Base-by-base conservation (phyloP, 2,329 filamentous ascomycete genomes). In the Paecilomyces formosus region DNA sequence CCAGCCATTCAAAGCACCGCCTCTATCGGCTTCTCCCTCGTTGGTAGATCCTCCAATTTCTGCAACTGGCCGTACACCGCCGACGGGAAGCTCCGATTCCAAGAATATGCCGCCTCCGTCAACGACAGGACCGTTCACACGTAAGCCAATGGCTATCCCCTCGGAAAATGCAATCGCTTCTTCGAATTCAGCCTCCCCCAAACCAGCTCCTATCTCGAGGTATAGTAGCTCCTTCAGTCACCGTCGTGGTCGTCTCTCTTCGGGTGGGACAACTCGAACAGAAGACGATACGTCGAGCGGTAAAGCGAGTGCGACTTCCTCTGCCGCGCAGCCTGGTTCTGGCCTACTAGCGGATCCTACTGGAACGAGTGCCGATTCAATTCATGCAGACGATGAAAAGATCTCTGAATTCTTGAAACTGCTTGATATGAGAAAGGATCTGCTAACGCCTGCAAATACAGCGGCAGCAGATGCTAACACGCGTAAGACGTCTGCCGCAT, bases 211-310 rank as follows among this genome's bases (percentile, higher is more conserved):
- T 0, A 86, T 89, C n/a, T 87, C 86, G 60, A 86, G 90, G 53
- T 97, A 95, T 71, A 96, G 91, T 73, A 97, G 93, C 73, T 96
- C 92, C 68, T 99, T 99, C 68, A 89, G 88, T 6, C 91, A 96
- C 70, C 85, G 94, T 53, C 85, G 90, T 57, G 88, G 85, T 28
- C 85, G 92, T 52, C 85, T 87, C 24, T 95, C 92, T 0, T 88
- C 88, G 58, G 88, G 89, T 31, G 88, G 88, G 21, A 82, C 84
- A 21, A 90, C 87, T 54, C 74, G 71, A 60, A 70, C 74, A 3
- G 79, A 81, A 54, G 80, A 82, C 55, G 80, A 82, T 59, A 76
- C 75, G 57, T 81, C 79, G 24, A 97, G 92, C 69, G 80, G 79
- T 9, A 80, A 74, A 68, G 76, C 74, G 3, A 82, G 80, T 63